Evolutionary conservation across 225 moss, liverwort and hornwort genomes (phyloP).

Genomic region (Physcomitrellopsis africana): DNA sequence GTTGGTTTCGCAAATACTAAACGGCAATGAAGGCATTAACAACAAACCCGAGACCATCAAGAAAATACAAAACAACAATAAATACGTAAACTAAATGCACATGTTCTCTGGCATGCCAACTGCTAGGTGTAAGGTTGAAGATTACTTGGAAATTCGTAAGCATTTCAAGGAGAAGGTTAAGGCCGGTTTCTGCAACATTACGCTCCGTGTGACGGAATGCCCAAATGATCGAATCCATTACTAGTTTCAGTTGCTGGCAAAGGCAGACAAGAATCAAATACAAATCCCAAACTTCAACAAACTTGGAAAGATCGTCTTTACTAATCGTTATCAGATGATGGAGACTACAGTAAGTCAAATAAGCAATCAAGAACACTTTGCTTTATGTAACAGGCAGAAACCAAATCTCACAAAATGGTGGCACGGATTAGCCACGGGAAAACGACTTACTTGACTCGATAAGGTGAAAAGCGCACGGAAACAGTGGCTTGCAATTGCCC

Average conservation of each 20-base stretch:
- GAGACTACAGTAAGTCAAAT: not conserved
- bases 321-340: not conserved
- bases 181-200: conserved; percentile 88
- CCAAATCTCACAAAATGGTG: not conserved
- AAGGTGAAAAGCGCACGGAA: conserved; percentile 78
- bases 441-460: conserved; percentile 65
- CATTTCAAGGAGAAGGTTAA: conserved; percentile 86
- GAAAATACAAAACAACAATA: not conserved
- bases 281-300: not conserved
- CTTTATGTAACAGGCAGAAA: accelerated
- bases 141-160: conserved; percentile 80
- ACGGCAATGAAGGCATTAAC: not conserved
- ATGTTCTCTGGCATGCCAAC: not conserved
- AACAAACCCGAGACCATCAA: not conserved
- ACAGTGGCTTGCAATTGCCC: conserved; percentile 89
- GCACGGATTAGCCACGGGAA: not conserved
- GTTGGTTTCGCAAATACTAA: not conserved
- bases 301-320: not conserved
- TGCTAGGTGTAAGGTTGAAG: not conserved
- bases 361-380: not conserved
- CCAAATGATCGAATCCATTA: conserved; percentile 94
- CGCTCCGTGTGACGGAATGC: conserved; percentile 92
- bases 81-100: not conserved
- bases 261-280: conserved; percentile 19
- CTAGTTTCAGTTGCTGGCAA: conserved; percentile 82